These are phyloP conservation scores for Daldinia childiae DNA, from an alignment of 495 filamentous ascomycete genomes.

Conservation along the genomic window DNA sequence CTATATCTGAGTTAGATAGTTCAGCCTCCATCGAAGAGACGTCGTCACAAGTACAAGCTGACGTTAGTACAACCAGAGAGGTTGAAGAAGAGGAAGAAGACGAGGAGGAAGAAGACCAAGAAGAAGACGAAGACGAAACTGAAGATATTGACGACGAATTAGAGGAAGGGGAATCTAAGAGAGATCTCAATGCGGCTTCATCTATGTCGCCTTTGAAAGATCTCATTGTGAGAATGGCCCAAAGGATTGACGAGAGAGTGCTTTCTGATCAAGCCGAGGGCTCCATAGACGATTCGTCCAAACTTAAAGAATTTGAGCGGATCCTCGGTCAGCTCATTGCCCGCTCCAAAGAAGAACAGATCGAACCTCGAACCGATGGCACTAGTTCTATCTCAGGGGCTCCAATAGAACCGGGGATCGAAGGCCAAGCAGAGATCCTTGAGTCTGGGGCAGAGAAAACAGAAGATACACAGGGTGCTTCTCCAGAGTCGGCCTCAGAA, in stretches of 20 bases:
- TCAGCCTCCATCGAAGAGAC: conserved; percentile 3
- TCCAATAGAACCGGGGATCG: conserved; percentile 2
- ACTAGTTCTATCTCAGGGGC: not conserved
- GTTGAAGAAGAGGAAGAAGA: conserved; percentile 37
- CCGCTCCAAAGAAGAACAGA: conserved; percentile 41
- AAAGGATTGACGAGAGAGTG: conserved; percentile 35
- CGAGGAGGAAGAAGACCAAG: conserved; percentile 40
- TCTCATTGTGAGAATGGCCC: conserved; percentile 40
- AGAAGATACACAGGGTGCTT: conserved; percentile 10
- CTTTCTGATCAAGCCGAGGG: conserved; percentile 33
- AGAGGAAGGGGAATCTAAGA: conserved; percentile 41
- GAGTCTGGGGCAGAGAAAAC: conserved; percentile 11
- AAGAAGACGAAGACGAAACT: conserved; percentile 38
- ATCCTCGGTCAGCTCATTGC: conserved; percentile 52
- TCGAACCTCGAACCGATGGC: conserved; percentile 34
- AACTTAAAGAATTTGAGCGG: conserved; percentile 52
- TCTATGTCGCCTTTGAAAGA: conserved; percentile 41
- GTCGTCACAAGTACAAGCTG: not conserved
- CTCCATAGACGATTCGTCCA: conserved; percentile 41
- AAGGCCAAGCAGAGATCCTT: conserved; percentile 5
- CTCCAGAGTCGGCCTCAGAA: conserved; percentile 11
- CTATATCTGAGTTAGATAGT: not conserved
- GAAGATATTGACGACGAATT: conserved; percentile 40
- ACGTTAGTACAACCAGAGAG: conserved; percentile 1
- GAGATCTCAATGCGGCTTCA: conserved; percentile 26